Evolutionary conservation across 805 yeast species (phyloP), one percentile per base, ranked within the genome.

Genomic region (Lipomyces mesembrius): DNA sequence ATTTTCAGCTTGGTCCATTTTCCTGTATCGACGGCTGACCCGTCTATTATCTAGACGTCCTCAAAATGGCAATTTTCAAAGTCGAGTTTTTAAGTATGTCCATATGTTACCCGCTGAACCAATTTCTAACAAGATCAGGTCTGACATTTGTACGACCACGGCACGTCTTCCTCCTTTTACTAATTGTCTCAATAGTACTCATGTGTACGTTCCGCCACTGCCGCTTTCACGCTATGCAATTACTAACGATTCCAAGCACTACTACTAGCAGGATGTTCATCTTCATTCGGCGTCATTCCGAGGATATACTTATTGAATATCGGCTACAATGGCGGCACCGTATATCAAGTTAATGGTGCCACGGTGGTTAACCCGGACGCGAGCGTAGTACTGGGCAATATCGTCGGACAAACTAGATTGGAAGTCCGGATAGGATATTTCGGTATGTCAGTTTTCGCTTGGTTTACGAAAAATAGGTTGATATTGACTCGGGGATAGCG

Each of bases 371-470:
- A 63, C 57, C 46, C 67, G 5, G 53, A 63, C 11, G 59, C 57
- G 35, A 52, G 63, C 20, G 20, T 60, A 14, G 11, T 29, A 9
- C 57, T 68, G 17, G 70, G 64, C 11, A 52, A 59, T 25, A 7
- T 61, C 17, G 71, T 68, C 20, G 70, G 71, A 27, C 11, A 46
- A 14, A 37, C 71, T 2, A 25, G 34, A 6, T 35, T 66, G 11
- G 70, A 65, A 43, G 56, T 68, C 29, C 67, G 71, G 8, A 46
- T 68, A 9, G 71, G 71, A 11, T 68, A 66, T 49, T 68, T 68
- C 54, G 65, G 68, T 53, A 60, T 39, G 68, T 25, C 20, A 12
- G 46, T n/a, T 4, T n/a, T 56, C 29, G 3, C 39, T 32, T 34
- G 35, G 14, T 29, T 49, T 1, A 29, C 43, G 35, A 46, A 39